Base-by-base conservation (phyloP, 78 protist genomes). In the Tieghemostelium lacteum region DNA sequence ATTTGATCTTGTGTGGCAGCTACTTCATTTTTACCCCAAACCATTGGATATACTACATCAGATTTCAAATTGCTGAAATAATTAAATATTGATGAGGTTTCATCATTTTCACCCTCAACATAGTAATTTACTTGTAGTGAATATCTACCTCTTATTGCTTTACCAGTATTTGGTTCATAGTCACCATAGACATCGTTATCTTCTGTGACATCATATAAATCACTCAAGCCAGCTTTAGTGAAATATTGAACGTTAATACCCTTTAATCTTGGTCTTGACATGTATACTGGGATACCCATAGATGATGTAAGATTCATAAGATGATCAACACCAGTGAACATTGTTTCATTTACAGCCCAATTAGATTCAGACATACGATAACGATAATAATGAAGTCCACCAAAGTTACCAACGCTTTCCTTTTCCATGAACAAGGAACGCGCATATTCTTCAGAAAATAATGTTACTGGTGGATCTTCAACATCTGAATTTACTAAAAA, bases 121-220 rank as follows among this genome's bases (percentile, higher is more conserved):
- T 78, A 78, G 42, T 42, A 61, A 39, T 78, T 78, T 55, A 58
- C 69, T 67, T 78, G 88, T 20, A 78, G 65, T 17, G 76, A 66
- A 24, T 78, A 78, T 61, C 88, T 71, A 67, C 88, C 88, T n/a
- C 63, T 50, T 39, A 78, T 78, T 8, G 88, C 88, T 71, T 78
- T 78, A 55, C 88, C 88, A 8, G 88, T 50, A 55, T 75, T 71
- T 78, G 88, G 88, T 39, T 78, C 88, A 39, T 66, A 78, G 28
- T 78, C 88, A 39, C 69, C 88, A 31, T 39, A 78, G 7, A 78
- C 76, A 39, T 78, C 88, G 0, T 50, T 29, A 39, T 78, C 88
- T 31, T 33, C 77, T 0, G 57, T 49, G 40, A 34, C 63, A 2
- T 66, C 24, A 3, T 39, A 28, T n/a, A 78, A 54, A 28, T 78